A percentile compares a stretch with the other conserved stretches of the same genome.
phyloP scores from a whole-genome alignment of 495 filamentous ascomycete genomes.

The Penicillium mononematosum region DNA sequence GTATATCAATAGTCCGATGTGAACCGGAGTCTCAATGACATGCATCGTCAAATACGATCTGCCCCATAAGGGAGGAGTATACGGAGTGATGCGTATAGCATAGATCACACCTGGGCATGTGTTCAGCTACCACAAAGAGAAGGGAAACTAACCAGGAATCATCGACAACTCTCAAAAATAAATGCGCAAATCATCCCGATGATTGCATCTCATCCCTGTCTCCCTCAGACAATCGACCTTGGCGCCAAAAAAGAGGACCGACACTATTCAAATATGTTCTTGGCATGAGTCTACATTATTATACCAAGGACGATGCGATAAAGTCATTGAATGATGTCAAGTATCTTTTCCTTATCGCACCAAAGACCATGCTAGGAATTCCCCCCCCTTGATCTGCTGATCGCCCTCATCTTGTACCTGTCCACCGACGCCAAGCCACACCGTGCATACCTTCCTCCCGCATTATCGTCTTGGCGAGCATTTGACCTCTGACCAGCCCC shows the following conservation, averaged over 20 bases:
- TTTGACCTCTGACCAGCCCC: slow-evolving; percentile 10
- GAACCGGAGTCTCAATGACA: background rate
- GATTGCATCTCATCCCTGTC: slow-evolving; percentile 7
- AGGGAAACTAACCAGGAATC: background rate
- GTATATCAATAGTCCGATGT: background rate
- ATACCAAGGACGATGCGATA: background rate
- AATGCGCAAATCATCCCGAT: slow-evolving; percentile 7
- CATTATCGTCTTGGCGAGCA: slow-evolving; percentile 34
- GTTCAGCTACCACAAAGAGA: background rate
- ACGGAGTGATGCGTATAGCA: background rate
- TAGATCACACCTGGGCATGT: background rate
- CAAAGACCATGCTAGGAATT: background rate
- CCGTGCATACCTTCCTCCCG: slow-evolving; percentile 35
- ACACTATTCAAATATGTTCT: slow-evolving; percentile 6
- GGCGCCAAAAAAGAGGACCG: slow-evolving; percentile 10
- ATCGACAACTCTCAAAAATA: slow-evolving; percentile 2
- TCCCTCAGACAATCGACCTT: slow-evolving; percentile 20
- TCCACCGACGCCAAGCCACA: slow-evolving; percentile 31
- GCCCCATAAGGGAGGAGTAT: slow-evolving; percentile 6
- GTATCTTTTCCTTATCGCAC: background rate
- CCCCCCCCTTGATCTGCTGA: slow-evolving; percentile 18
- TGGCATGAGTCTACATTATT: background rate
- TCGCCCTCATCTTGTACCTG: slow-evolving; percentile 11
- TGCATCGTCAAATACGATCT: background rate
- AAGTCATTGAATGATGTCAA: slow-evolving; percentile 13